These are phyloP conservation scores for Penicillium paxilli DNA, from an alignment of 495 filamentous ascomycete species.

Conservation along the genomic window DNA sequence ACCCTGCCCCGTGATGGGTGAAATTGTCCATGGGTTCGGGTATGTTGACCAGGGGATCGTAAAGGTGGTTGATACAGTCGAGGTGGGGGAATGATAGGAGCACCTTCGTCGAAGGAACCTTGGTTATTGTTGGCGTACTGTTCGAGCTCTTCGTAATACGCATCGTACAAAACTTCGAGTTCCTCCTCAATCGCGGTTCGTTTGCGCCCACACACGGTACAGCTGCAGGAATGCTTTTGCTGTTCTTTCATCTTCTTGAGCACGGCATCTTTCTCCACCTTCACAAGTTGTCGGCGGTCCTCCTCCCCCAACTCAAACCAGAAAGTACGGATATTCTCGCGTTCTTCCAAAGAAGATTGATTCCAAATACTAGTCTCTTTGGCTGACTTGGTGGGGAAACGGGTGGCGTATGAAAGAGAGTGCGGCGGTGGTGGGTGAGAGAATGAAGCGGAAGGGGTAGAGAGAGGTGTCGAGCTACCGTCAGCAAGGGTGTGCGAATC, in stretches of 20 bases:
- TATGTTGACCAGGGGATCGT: slow-evolving; percentile 44
- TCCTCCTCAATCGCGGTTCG: slow-evolving; percentile 98
- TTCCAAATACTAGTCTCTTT: slow-evolving; percentile 93
- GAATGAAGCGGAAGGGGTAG: slow-evolving; percentile 39
- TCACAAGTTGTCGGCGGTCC: slow-evolving; percentile 89
- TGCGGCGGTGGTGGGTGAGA: slow-evolving; percentile 43
- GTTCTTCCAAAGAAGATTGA: slow-evolving; percentile 86
- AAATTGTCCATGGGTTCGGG: slow-evolving; percentile 47
- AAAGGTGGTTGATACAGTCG: slow-evolving; percentile 51
- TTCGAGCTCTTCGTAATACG: slow-evolving; percentile 97
- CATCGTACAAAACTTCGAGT: slow-evolving; percentile 97
- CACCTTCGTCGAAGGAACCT: slow-evolving; percentile 54
- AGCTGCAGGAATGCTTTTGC: slow-evolving; percentile 98
- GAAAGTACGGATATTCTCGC: slow-evolving; percentile 96
- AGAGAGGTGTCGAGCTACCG: slow-evolving; percentile 43
- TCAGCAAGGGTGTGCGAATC: slow-evolving; percentile 36
- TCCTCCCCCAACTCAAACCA: slow-evolving; percentile 96
- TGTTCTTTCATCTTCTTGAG: slow-evolving; percentile 99
- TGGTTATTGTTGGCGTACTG: slow-evolving; percentile 93
- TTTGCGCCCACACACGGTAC: slow-evolving; percentile 94
- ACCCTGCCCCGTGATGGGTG: slow-evolving; percentile 51
- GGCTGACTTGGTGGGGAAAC: slow-evolving; percentile 31
- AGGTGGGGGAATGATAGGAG: slow-evolving; percentile 66
- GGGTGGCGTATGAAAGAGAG: slow-evolving; percentile 24
- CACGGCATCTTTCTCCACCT: slow-evolving; percentile 98